Evolutionary conservation across 352 stramenopile genomes (phyloP).

Genomic region (Globisporangium acanthophoron): DNA sequence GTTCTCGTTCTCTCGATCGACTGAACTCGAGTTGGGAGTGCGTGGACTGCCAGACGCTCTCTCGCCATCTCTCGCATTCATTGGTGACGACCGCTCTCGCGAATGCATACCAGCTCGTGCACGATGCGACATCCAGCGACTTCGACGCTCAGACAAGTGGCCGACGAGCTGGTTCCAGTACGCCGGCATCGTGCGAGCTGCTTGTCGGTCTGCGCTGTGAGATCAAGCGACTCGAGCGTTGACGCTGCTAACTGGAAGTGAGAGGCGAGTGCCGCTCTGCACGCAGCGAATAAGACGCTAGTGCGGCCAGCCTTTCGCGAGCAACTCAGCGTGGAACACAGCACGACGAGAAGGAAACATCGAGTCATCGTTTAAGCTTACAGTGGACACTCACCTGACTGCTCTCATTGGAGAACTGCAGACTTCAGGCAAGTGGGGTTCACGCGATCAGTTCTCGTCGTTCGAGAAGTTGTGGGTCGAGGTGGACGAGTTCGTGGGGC

Average conservation of each 20-base stretch:
- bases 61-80: background rate
- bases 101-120: no score
- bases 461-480: constrained; percentile 23
- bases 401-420: background rate
- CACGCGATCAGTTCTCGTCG: constrained; percentile 4
- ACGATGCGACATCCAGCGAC: constrained; percentile 4
- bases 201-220: background rate
- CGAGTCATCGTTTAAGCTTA: background rate
- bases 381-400: background rate
- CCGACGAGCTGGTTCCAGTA: constrained; percentile 9
- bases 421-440: background rate
- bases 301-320: background rate
- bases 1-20: background rate
- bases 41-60: background rate
- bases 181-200: constrained; percentile 1
- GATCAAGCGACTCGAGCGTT: no score
- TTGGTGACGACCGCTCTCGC: background rate
- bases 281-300: background rate
- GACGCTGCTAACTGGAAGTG: background rate
- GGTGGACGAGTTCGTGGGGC: constrained; percentile 21
- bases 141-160: constrained; percentile 5
- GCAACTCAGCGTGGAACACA: background rate
- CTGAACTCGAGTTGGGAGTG: background rate
- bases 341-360: background rate
- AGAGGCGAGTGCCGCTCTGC: background rate